phyloP scores from a whole-genome alignment of 2,329 filamentous ascomycete genomes.

The Trichophyton benhamiae region DNA sequence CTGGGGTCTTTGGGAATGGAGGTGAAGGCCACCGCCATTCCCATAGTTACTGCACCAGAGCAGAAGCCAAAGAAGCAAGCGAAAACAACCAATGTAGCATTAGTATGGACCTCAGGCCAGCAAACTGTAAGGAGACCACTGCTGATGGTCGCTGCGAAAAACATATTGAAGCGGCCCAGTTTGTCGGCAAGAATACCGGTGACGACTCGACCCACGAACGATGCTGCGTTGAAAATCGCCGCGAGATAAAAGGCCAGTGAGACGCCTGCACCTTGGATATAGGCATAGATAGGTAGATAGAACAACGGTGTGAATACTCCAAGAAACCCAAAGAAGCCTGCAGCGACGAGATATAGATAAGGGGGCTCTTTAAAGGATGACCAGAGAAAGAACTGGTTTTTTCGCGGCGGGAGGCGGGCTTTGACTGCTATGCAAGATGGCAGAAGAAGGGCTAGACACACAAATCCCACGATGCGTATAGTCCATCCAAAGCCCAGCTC shows the following conservation, averaged over 20 bases:
- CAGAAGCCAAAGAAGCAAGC: not conserved
- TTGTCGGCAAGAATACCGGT: conserved; percentile 46
- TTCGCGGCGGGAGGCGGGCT: conserved; percentile 30
- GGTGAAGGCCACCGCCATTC: conserved; percentile 16
- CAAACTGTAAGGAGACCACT: conserved; percentile 33
- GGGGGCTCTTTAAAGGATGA: conserved; percentile 1
- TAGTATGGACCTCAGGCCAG: conserved; percentile 30
- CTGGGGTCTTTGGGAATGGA: conserved; percentile 33
- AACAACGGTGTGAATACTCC: conserved; percentile 41
- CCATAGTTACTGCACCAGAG: conserved; percentile 34
- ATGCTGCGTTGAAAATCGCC: conserved; percentile 54
- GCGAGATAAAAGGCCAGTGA: conserved; percentile 54
- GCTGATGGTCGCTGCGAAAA: conserved; percentile 32
- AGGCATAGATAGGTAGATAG: conserved; percentile 44
- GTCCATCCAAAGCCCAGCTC: conserved; percentile 45
- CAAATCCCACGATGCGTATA: conserved; percentile 45
- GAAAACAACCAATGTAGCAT: not conserved
- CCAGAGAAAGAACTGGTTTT: conserved; percentile 12
- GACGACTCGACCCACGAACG: conserved; percentile 45
- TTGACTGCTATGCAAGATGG: conserved; percentile 41
- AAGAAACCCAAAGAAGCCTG: conserved; percentile 31
- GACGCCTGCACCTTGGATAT: conserved; percentile 45
- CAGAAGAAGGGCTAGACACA: conserved; percentile 47
- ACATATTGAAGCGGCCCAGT: conserved; percentile 38
- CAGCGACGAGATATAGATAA: conserved; percentile 4